Base-by-base conservation (phyloP, 192 early-diverging fungal genomes). In the Mycoemilia scoparia region DNA sequence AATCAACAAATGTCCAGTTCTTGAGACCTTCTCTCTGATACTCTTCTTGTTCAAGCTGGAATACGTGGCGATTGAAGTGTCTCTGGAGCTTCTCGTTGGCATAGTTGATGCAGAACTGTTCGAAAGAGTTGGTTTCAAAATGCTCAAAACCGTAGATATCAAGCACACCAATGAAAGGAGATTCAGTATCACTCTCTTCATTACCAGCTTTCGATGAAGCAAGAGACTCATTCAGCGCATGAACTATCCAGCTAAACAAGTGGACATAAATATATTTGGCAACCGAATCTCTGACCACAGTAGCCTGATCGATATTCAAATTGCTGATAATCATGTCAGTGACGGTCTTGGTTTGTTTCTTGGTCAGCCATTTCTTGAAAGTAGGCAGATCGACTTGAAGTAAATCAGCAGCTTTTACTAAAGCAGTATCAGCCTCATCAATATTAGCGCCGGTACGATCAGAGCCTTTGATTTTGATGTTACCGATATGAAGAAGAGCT, bases 81-180 rank as follows among this genome's bases (percentile, higher is more conserved):
- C 96, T 90, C 59, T 98, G 95, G 36, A 98, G 64, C 60, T 98
- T 98, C 57, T 98, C 95, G 59, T 92, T 92, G 43, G 88, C 79
- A 46, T 82, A 85, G 49, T 86, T 83, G 44, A 98, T 93, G 70
- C 93, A 98, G 58, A 96, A 96, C 69, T 98, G 93, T 64, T 98
- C 93, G 43, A 98, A 98, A 14, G 89, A 95, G 67, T 98, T 98
- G 66, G 88, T 93, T 62, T 87, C 81, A 57, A 98, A 98, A 49
- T 96, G 88, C 57, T 98, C 93, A 54, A 98, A 98, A 28, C 86
- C 93, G 49, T 96, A 98, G 45, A 98, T 98, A 74, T 98, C 93
- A 36, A 98, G 66, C 1, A 98, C 93, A 66, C 93, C 93, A 51
- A 98, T 98, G 46, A 98, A 96, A 17, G 73, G 71, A 14, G 46